phyloP scores from a whole-genome alignment of 371 early-diverging fungal genomes.

The Mucor plumbeus region DNA sequence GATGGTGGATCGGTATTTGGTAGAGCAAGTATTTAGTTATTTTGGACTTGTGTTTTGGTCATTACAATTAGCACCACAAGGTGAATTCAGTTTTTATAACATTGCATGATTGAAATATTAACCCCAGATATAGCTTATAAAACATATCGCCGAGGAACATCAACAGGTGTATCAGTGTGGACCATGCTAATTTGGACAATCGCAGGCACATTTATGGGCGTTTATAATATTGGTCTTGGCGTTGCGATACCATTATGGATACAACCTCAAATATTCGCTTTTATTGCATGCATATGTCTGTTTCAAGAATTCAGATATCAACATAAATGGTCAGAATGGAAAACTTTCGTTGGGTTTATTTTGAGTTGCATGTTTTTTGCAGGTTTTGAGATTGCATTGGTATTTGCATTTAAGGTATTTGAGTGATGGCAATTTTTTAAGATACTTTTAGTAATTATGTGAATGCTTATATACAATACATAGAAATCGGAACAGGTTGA shows the following conservation, averaged over 20 bases:
- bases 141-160: slow-evolving; percentile 38
- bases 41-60: slow-evolving; percentile 66
- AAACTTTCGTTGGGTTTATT: slow-evolving; percentile 8
- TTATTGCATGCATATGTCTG: slow-evolving; percentile 45
- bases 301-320: slow-evolving; percentile 57
- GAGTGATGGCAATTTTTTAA: not conserved
- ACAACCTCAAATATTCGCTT: slow-evolving; percentile 60
- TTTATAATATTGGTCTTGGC: slow-evolving; percentile 50
- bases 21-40: slow-evolving; percentile 56
- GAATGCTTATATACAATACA: too few relatives aligned
- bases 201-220: slow-evolving; percentile 46
- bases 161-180: slow-evolving; percentile 52
- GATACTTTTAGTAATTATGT: not conserved
- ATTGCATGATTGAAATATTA: not conserved
- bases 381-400: slow-evolving; percentile 30
- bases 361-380: slow-evolving; percentile 18
- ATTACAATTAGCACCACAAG: slow-evolving; percentile 63
- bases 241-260: slow-evolving; percentile 58
- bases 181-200: slow-evolving; percentile 59
- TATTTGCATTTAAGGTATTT: slow-evolving; percentile 32
- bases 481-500: slow-evolving; percentile 27
- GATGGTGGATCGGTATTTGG: slow-evolving; percentile 22
- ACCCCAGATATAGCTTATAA: slow-evolving; percentile 31
- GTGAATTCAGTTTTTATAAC: slow-evolving; percentile 15
- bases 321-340: slow-evolving; percentile 24